Percentiles rank a stretch among this genome's conserved stretches.
These are phyloP conservation scores for Tricholoma flavovirens DNA, from an alignment of 768 basidiomycete species.

Conservation along the genomic window DNA sequence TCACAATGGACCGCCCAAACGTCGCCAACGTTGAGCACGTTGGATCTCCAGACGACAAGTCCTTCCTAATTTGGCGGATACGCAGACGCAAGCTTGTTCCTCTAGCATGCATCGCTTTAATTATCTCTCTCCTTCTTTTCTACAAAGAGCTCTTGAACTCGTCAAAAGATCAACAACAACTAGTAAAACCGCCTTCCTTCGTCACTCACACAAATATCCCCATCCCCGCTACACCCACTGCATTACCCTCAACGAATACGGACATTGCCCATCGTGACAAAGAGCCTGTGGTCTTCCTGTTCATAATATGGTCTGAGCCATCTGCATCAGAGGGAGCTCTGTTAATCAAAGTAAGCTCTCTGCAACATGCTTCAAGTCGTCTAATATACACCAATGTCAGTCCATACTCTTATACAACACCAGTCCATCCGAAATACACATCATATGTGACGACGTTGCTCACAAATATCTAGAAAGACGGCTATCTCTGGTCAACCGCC, in stretches of 20 bases:
- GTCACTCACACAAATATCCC: constrained; percentile 1
- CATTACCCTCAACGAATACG: constrained; percentile 11
- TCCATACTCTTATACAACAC: constrained; percentile 34
- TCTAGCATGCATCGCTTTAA: constrained; percentile 9
- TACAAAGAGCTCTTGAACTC: constrained; percentile 9
- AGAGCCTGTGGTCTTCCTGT: constrained; percentile 35
- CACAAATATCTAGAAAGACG: constrained; percentile 33
- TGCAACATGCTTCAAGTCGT: background rate
- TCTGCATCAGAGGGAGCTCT: constrained; percentile 38
- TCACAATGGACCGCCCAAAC: background rate
- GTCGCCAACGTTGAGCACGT: background rate
- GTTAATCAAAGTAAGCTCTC: constrained; percentile 33
- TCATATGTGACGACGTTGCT: constrained; percentile 40
- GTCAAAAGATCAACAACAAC: background rate
- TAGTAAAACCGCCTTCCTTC: constrained; percentile 4
- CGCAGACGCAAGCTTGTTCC: constrained; percentile 18
- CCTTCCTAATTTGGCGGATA: background rate
- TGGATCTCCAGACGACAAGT: background rate
- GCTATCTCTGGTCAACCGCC: constrained; percentile 32
- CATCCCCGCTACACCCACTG: constrained; percentile 9
- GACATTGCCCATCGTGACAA: constrained; percentile 2
- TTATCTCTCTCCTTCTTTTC: constrained; percentile 16
- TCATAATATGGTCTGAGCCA: constrained; percentile 38
- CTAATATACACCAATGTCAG: constrained; percentile 15
- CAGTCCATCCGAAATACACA: constrained; percentile 35